These are phyloP conservation scores for Sphaerulina musiva DNA, from an alignment of 2,329 filamentous ascomycete genomes.

Conservation along the genomic window DNA sequence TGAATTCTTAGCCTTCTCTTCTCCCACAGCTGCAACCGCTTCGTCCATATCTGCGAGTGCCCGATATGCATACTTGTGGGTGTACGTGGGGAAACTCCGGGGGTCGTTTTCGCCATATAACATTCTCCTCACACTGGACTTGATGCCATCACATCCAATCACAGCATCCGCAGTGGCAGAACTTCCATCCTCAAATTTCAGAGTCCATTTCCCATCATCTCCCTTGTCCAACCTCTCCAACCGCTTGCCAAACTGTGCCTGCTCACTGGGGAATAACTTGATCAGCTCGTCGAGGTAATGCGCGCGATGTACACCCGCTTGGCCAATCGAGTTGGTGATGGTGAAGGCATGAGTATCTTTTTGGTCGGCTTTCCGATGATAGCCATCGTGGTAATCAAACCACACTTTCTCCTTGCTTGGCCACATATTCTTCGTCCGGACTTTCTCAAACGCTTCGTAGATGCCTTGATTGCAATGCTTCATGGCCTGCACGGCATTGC, in stretches of 20 bases:
- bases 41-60: constrained; percentile 52
- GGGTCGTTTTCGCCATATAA: constrained; percentile 35
- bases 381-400: constrained; percentile 40
- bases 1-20: constrained; percentile 25
- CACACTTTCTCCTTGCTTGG: constrained; percentile 35
- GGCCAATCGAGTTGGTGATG: constrained; percentile 25
- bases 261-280: constrained; percentile 36
- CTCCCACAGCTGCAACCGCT: constrained; percentile 26
- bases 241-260: constrained; percentile 31
- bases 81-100: constrained; percentile 46
- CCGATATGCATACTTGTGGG: constrained; percentile 56
- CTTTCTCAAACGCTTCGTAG: constrained; percentile 39
- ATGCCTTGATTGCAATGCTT: constrained; percentile 46
- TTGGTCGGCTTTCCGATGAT: constrained; percentile 20
- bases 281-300: constrained; percentile 40
- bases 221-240: constrained; percentile 29
- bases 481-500: constrained; percentile 51
- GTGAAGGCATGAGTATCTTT: constrained; percentile 26
- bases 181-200: constrained; percentile 35
- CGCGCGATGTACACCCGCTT: constrained; percentile 34
- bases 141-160: constrained; percentile 41
- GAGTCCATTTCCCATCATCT: constrained; percentile 22
- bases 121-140: constrained; percentile 49
- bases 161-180: constrained; percentile 40
- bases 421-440: constrained; percentile 38